phyloP scores from a whole-genome alignment of 2,329 filamentous ascomycete species.

The Phialophora verrucosa region DNA sequence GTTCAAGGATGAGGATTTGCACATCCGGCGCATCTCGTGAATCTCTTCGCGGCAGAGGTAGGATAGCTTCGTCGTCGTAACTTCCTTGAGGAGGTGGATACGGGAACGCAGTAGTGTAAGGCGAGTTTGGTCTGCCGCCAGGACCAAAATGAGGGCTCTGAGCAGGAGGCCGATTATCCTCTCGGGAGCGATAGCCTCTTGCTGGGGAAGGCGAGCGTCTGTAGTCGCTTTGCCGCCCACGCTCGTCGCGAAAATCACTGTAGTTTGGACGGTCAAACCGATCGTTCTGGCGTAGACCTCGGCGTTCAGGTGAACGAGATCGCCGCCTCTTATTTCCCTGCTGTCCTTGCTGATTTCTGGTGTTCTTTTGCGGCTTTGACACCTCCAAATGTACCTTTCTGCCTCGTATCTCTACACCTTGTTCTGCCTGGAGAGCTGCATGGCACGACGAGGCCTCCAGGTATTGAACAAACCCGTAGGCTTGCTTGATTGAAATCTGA shows the following conservation, averaged over 20 bases:
- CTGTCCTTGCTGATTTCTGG: slow-evolving; percentile 65
- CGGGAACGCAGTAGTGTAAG: slow-evolving; percentile 65
- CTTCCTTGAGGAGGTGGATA: slow-evolving; percentile 69
- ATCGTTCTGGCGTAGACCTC: slow-evolving; percentile 35
- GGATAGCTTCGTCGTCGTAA: slow-evolving; percentile 63
- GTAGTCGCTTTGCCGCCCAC: slow-evolving; percentile 66
- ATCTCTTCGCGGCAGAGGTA: slow-evolving; percentile 75
- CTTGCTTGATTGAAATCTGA: slow-evolving; percentile 95
- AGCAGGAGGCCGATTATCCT: slow-evolving; percentile 63
- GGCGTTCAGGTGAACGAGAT: slow-evolving; percentile 50
- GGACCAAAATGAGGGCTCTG: slow-evolving; percentile 51
- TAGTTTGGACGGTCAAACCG: slow-evolving; percentile 46
- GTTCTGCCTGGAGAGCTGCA: slow-evolving; percentile 75
- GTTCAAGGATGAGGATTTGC: slow-evolving; percentile 79
- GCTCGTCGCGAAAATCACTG: slow-evolving; percentile 59
- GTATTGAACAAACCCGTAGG: slow-evolving; percentile 96
- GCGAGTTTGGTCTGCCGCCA: slow-evolving; percentile 67
- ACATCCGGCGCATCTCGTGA: slow-evolving; percentile 83
- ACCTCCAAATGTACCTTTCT: slow-evolving; percentile 95
- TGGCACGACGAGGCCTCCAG: slow-evolving; percentile 76
- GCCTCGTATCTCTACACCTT: slow-evolving; percentile 82
- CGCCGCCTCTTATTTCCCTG: slow-evolving; percentile 47
- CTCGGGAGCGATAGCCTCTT: slow-evolving; percentile 63
- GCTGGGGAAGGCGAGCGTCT: slow-evolving; percentile 64
- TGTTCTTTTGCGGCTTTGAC: slow-evolving; percentile 84